Evolutionary conservation across 495 filamentous ascomycete species (phyloP).

Genomic region (Podospora fimiseda): DNA sequence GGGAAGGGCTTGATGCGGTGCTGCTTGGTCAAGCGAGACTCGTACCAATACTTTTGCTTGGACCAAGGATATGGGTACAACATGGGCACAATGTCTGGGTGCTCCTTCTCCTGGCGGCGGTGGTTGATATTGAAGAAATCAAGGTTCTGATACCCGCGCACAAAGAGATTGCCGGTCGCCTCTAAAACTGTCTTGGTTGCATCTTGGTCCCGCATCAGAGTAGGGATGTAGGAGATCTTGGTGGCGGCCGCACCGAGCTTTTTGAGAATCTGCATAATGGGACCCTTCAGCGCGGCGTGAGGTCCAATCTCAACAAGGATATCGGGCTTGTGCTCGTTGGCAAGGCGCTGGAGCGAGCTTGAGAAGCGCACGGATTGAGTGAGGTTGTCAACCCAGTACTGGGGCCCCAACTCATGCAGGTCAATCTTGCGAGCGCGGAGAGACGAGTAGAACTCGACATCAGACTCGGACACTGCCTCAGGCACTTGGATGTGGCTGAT

Average conservation of each 20-base stretch:
- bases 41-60: conserved; percentile 40
- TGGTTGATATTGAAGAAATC: conserved; percentile 32
- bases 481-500: conserved; percentile 30
- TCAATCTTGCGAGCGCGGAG: conserved; percentile 27
- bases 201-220: conserved; percentile 36
- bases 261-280: conserved; percentile 53
- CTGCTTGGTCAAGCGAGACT: conserved; percentile 38
- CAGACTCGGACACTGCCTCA: conserved; percentile 16
- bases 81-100: conserved; percentile 28
- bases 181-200: conserved; percentile 33
- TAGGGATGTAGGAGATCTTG: conserved; percentile 39
- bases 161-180: conserved; percentile 35
- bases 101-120: conserved; percentile 25
- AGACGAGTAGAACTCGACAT: conserved; percentile 40
- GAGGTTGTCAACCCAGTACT: conserved; percentile 52
- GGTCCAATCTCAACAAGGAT: conserved; percentile 60
- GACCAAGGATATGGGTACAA: conserved; percentile 50
- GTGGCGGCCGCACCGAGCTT: conserved; percentile 27
- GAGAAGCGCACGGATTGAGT: conserved; percentile 47
- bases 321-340: conserved; percentile 27
- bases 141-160: conserved; percentile 33
- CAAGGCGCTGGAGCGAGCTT: conserved; percentile 29
- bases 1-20: conserved; percentile 42
- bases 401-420: conserved; percentile 32
- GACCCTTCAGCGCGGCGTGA: conserved; percentile 55